These are phyloP conservation scores for Gentiana macrophylla DNA, from an alignment of 257 asterid species.

Conservation along the genomic window DNA sequence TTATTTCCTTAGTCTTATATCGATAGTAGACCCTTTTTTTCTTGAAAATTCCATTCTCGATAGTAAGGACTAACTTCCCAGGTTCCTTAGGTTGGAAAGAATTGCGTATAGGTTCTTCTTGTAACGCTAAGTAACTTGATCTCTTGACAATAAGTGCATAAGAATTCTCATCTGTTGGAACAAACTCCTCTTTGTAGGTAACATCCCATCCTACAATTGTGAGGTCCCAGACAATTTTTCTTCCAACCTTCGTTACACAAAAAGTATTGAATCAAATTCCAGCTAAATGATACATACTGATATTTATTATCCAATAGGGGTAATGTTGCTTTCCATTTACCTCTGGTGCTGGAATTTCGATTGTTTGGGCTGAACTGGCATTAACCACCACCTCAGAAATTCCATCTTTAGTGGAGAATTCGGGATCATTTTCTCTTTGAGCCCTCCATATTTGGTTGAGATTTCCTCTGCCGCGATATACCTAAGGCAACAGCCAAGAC, in stretches of 20 bases:
- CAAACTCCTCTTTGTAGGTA: constrained; percentile 54
- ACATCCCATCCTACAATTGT: constrained; percentile 52
- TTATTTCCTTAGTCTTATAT: constrained; percentile 21
- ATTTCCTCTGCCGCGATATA: constrained; percentile 40
- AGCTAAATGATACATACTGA: too few relatives aligned
- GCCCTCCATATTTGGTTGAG: constrained; percentile 43
- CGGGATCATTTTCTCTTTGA: constrained; percentile 37
- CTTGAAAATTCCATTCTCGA: constrained; percentile 40
- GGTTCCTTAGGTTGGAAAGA: constrained; percentile 34
- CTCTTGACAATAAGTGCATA: constrained; percentile 44
- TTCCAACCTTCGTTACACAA: constrained; percentile 25
- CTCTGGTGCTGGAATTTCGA: constrained; percentile 45
- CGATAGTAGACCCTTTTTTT: constrained; percentile 42
- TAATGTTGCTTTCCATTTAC: constrained; percentile 10
- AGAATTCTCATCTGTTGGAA: constrained; percentile 36
- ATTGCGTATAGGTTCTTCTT: constrained; percentile 40
- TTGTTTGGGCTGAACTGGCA: constrained; percentile 31
- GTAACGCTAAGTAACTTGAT: constrained; percentile 31
- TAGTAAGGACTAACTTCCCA: constrained; percentile 40
- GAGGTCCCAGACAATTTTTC: constrained; percentile 43
- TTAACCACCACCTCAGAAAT: constrained; percentile 33
- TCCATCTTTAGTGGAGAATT: constrained; percentile 34
- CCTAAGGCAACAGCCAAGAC: constrained; percentile 14
- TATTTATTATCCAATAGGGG: background rate
- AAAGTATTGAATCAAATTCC: background rate